phyloP scores from a whole-genome alignment of 2,329 filamentous ascomycete genomes.

The Penicillium sp. region DNA sequence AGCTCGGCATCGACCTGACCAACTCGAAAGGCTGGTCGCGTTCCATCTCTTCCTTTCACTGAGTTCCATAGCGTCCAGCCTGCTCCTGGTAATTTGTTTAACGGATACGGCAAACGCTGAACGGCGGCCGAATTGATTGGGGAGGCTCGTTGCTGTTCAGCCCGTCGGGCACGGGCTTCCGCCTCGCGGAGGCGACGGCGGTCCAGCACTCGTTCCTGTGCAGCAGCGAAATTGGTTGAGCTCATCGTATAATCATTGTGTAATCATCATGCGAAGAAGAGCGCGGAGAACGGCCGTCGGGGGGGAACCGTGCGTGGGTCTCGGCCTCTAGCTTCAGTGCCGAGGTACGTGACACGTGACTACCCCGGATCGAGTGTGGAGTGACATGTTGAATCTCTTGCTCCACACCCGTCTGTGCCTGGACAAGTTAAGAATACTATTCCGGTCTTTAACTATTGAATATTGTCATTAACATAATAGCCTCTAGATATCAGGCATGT shows the following conservation, averaged over 20 bases:
- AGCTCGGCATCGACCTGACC: slow-evolving; percentile 95
- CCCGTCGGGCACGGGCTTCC: slow-evolving; percentile 59
- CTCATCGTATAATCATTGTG: slow-evolving; percentile 50
- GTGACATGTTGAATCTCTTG: too few species aligned
- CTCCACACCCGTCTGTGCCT: too few species aligned
- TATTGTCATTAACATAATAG: background rate
- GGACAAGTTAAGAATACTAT: too few species aligned
- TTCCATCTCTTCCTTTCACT: slow-evolving; percentile 72
- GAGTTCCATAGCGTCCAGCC: slow-evolving; percentile 64
- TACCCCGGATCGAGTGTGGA: background rate
- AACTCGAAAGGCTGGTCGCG: slow-evolving; percentile 83
- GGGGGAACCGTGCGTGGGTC: background rate
- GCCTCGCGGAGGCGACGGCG: slow-evolving; percentile 75
- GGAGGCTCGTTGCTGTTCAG: slow-evolving; percentile 46
- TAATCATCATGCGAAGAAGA: slow-evolving; percentile 1
- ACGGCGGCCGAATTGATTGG: slow-evolving; percentile 55
- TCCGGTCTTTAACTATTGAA: too few species aligned
- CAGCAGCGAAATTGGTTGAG: slow-evolving; percentile 75
- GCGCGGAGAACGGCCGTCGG: background rate
- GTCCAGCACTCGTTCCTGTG: slow-evolving; percentile 81
- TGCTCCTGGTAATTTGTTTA: slow-evolving; percentile 54
- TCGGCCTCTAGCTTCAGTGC: slow-evolving; percentile 2
- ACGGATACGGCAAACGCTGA: slow-evolving; percentile 61
- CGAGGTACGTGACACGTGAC: slow-evolving; percentile 4
- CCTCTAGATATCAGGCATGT: background rate